phyloP scores from a whole-genome alignment of 1,139 yeast species.

The Saccharomyces hybrid region DNA sequence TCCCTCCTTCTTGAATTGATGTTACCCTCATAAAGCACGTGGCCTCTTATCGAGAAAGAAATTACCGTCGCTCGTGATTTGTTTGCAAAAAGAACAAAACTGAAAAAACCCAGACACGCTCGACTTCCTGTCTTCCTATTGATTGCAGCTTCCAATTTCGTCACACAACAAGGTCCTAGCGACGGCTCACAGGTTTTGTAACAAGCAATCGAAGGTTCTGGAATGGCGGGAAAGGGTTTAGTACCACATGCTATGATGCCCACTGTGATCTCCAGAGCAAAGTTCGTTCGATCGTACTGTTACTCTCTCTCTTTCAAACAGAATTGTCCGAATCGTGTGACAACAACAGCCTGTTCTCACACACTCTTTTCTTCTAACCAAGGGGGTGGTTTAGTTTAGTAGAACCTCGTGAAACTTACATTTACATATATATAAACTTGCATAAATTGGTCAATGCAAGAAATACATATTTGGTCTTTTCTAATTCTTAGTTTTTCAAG shows the following conservation, averaged over 20 bases:
- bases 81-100: neutral
- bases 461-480: neutral
- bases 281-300: neutral
- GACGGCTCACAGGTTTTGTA: neutral
- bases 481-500: neutral
- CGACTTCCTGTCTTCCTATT: constrained; percentile 2
- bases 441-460: neutral
- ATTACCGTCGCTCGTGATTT: neutral
- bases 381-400: neutral
- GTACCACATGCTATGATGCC: neutral
- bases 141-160: neutral
- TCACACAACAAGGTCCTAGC: constrained; percentile 1
- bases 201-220: neutral
- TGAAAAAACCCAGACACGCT: neutral
- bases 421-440: neutral
- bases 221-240: neutral
- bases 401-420: neutral
- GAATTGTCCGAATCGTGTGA: neutral
- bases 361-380: neutral
- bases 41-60: neutral
- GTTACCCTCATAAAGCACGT: neutral
- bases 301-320: neutral
- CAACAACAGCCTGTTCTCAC: neutral
- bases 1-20: neutral
- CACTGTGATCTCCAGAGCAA: neutral